Evolutionary conservation across 805 yeast species (phyloP).

Genomic region (Millerozyma miso): DNA sequence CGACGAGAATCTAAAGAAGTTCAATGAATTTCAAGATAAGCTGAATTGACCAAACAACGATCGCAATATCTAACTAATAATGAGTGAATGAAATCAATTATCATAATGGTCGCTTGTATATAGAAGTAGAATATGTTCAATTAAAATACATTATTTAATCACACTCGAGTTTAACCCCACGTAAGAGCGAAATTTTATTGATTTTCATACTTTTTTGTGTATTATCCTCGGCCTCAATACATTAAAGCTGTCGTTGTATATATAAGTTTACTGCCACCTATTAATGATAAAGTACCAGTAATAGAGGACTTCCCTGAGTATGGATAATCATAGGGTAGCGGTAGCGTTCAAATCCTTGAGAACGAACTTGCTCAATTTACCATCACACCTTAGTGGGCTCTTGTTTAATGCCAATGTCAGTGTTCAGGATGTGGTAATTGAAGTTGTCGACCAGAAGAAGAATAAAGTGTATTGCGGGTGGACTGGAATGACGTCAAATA

Average conservation of each 20-base stretch:
- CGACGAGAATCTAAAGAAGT: slow-evolving; percentile 25
- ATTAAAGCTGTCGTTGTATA: slow-evolving; percentile 1
- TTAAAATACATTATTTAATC: not conserved
- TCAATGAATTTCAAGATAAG: slow-evolving; percentile 19
- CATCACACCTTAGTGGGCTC: slow-evolving; percentile 41
- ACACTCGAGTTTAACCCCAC: not conserved
- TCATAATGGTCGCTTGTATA: not conserved
- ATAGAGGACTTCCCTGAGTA: slow-evolving; percentile 8
- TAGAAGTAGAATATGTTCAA: not conserved
- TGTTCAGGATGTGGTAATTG: slow-evolving; percentile 56
- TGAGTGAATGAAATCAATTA: not conserved
- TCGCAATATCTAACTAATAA: too few species aligned
- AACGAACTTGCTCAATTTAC: slow-evolving; percentile 53
- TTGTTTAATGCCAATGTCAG: slow-evolving; percentile 50
- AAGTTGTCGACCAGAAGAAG: slow-evolving; percentile 27
- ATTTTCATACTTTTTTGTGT: not conserved
- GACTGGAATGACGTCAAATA: slow-evolving; percentile 52
- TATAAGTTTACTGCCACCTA: not conserved
- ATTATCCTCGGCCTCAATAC: slow-evolving; percentile 4
- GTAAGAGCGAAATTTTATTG: not conserved
- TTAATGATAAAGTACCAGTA: not conserved
- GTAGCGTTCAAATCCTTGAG: slow-evolving; percentile 30
- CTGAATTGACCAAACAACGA: slow-evolving; percentile 3
- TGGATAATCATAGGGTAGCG: slow-evolving; percentile 34
- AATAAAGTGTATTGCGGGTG: slow-evolving; percentile 52